Base-by-base conservation (phyloP, 495 filamentous ascomycete genomes). In the Saxophila tyrrhenica region DNA sequence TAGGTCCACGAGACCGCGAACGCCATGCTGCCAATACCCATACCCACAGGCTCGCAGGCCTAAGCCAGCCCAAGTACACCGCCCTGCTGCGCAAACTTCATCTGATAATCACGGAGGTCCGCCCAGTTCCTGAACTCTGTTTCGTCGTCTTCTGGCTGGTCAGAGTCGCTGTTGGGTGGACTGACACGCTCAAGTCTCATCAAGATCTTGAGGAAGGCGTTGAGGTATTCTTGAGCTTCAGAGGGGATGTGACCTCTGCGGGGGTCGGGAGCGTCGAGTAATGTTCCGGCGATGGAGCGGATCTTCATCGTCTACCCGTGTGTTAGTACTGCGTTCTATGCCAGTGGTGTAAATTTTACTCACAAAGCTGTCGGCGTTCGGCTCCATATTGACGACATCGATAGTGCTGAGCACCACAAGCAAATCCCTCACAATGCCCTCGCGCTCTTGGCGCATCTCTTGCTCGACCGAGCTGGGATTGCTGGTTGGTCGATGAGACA, bases 351-450 rank as follows among this genome's bases (percentile, higher is more conserved):
- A 25, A 3, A 25, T 13, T 17, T 35, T 23, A 69, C 76, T 46
- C 73, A 81, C 74, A 47, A 91, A 80, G 47, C 82, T 85, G 42
- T 76, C 77, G 17, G 80, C 84, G 62, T 89, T 90, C 1, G 88
- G 84, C 65, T 92, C 87, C 74, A 90, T 84, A 65, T 86, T 86
- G 45, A 85, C 76, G 69, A 87, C 81, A 50, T 79, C 81, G 61
- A 94, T 83, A 25, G 78, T 83, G 15, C 72, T 72, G 10, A 94
- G 66, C 8, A 90, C 78, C 0, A 77, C 68, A 2, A 90, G 73
- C 0, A 94, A 75, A 63, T 85, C 80, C 45, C 84, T 81, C n/a
- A 89, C 79, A 13, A 92, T 83, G 0, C 78, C 68, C 56, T 87
- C 85, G 2, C 84, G 77, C 69, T 94, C 87, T 46, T 73, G 67